Evolutionary conservation across 495 filamentous ascomycete genomes (phyloP).

Genomic region (Lepraria neglecta): DNA sequence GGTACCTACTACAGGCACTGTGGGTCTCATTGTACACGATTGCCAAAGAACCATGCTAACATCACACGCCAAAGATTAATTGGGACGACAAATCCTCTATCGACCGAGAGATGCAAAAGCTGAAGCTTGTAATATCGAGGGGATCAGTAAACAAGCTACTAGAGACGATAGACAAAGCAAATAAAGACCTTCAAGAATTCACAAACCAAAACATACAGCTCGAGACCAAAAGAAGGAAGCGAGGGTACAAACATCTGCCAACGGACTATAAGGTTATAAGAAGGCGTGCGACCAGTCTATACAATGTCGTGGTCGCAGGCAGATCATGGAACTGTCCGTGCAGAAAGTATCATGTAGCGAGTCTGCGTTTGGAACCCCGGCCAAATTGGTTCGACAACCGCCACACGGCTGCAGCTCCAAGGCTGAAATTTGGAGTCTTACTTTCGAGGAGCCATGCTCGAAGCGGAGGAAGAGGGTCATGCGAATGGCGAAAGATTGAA

Average conservation of each 20-base stretch:
- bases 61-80: not conserved
- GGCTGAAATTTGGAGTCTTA: no score
- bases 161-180: conserved; percentile 25
- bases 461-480: no score
- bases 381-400: not conserved
- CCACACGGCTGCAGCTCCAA: no score
- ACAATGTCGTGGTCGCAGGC: conserved; percentile 24
- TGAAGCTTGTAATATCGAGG: conserved; percentile 28
- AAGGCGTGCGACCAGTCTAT: conserved; percentile 22
- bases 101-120: conserved; percentile 24
- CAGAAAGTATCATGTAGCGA: conserved; percentile 24
- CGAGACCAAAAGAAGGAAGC: conserved; percentile 20
- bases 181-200: conserved; percentile 24
- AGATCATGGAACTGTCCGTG: conserved; percentile 30
- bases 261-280: conserved; percentile 17
- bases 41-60: not conserved
- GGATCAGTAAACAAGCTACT: conserved; percentile 28
- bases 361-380: conserved; percentile 26
- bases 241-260: not conserved
- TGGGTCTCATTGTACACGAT: conserved; percentile 2
- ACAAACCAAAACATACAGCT: conserved; percentile 23
- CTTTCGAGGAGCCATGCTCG: no score
- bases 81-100: conserved; percentile 13
- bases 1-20: conserved; percentile 18
- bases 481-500: no score